These are phyloP conservation scores for Pulveroboletus sp. DNA, from an alignment of 768 basidiomycete species.

Conservation along the genomic window DNA sequence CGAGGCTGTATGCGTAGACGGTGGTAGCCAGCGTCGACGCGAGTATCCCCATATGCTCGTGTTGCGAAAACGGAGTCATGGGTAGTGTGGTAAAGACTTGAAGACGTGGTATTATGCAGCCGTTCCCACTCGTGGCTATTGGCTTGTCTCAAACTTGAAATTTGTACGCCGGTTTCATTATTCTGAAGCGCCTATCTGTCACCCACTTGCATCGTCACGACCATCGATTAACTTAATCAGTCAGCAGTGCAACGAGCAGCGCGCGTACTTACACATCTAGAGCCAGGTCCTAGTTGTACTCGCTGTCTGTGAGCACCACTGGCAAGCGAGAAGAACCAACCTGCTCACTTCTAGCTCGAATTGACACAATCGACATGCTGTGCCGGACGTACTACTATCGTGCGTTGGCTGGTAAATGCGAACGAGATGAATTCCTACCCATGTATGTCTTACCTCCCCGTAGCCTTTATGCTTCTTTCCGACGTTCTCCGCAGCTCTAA, in stretches of 20 bases:
- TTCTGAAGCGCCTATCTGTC: slow-evolving; percentile 12
- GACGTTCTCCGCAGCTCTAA: no score
- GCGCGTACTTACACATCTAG: no score
- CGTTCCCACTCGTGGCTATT: slow-evolving; percentile 24
- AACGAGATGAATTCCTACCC: no score
- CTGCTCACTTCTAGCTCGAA: no score
- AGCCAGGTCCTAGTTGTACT: no score
- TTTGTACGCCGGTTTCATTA: slow-evolving; percentile 7
- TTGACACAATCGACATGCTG: no score
- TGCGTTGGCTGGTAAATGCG: no score
- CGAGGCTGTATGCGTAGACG: background rate
- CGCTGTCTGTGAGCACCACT: no score
- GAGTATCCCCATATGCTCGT: background rate
- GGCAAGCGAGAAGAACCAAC: no score
- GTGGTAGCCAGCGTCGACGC: background rate
- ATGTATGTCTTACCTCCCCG: no score
- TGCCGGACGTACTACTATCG: no score
- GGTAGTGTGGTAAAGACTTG: slow-evolving; percentile 14
- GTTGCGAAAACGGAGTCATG: slow-evolving; percentile 5
- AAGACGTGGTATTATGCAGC: slow-evolving; percentile 8
- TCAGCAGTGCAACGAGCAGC: background rate
- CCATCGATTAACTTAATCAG: slow-evolving; percentile 19
- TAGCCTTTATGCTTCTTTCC: no score
- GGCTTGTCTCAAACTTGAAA: slow-evolving; percentile 13
- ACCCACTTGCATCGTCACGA: slow-evolving; percentile 9